These are phyloP conservation scores for Ambrosia hybrid DNA, from an alignment of 140 eudicot genomes.

Conservation along the genomic window DNA sequence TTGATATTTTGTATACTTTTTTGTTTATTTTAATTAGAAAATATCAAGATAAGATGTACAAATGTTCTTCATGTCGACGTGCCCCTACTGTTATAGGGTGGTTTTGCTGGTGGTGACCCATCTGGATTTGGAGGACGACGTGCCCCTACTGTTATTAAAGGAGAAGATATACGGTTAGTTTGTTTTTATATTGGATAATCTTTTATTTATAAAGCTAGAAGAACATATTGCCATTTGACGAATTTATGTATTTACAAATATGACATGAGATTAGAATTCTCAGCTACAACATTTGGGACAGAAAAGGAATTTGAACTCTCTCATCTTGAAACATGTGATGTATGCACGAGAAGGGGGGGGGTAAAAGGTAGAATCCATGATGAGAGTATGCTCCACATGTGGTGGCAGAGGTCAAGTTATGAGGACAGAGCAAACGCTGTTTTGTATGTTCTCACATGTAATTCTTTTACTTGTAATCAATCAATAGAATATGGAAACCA, in stretches of 20 bases:
- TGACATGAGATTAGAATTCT: constrained; percentile 79
- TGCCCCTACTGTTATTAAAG: constrained; percentile 74
- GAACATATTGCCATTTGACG: constrained; percentile 8
- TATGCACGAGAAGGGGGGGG: constrained; percentile 92
- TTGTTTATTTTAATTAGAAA: too few species aligned
- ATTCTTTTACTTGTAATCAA: neutral
- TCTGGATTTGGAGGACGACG: constrained; percentile 79
- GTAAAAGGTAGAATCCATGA: constrained; percentile 51
- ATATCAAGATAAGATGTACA: too few species aligned
- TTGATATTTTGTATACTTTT: too few species aligned
- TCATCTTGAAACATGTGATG: constrained; percentile 93
- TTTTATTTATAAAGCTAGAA: too few species aligned
- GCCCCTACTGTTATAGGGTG: constrained; percentile 36
- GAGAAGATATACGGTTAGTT: constrained; percentile 78
- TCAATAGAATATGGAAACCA: neutral
- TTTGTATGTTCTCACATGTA: constrained; percentile 73
- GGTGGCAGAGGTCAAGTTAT: too few species aligned
- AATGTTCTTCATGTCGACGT: too few species aligned
- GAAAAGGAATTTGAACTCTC: constrained; percentile 94
- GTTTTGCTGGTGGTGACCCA: constrained; percentile 70
- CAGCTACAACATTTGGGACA: constrained; percentile 83
- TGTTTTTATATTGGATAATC: neutral
- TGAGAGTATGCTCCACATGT: too few species aligned
- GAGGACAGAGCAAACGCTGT: too few species aligned
- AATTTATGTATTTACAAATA: constrained; percentile 50